Base-by-base conservation (phyloP, 495 filamentous ascomycete species). In the Penicillium tannophilum region DNA sequence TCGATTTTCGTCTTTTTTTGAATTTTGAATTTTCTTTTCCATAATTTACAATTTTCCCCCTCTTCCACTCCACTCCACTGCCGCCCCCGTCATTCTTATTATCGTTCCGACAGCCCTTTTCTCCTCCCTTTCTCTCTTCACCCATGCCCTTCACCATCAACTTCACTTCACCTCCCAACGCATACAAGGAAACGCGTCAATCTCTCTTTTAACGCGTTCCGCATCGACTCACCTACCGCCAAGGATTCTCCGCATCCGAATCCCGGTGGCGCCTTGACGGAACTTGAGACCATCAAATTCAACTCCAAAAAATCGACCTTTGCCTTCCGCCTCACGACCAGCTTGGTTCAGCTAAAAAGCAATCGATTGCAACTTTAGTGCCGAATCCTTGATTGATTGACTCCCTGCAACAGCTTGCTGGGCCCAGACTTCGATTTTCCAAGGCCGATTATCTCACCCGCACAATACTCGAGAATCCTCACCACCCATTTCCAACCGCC, bases 401-500 rank as follows among this genome's bases (percentile, higher is more conserved):
- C 58, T 56, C 45, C 47, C 55, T 67, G 54, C 67, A 66, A 24
- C 45, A 56, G 20, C 54, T 36, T 56, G 53, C 61, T 55, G 50
- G 48, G 46, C 50, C 52, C 43, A 53, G 48, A 63, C 59, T 63
- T 54, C 58, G 65, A 46, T 58, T 60, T 62, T 63, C 54, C 8
- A 51, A 59, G 45, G 33, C 52, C 36, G 16, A 52, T 60, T 30
- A 16, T 26, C 41, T 35, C 49, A 56, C 41, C 48, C 57, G 52
- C 41, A 41, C 55, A 66, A 65, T 62, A 47, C 60, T 66, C 47
- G 57, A 66, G 67, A 62, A 69, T 55, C 56, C 43, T 59, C 39
- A 46, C 52, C 58, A 61, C 56, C 63, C 53, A 28, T 54, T 69
- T 65, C 64, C 54, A 75, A 69, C 70, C 77, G 77, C 77, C 77